These are phyloP conservation scores for Eustoma russellianum DNA, from an alignment of 257 asterid species.

Conservation along the genomic window DNA sequence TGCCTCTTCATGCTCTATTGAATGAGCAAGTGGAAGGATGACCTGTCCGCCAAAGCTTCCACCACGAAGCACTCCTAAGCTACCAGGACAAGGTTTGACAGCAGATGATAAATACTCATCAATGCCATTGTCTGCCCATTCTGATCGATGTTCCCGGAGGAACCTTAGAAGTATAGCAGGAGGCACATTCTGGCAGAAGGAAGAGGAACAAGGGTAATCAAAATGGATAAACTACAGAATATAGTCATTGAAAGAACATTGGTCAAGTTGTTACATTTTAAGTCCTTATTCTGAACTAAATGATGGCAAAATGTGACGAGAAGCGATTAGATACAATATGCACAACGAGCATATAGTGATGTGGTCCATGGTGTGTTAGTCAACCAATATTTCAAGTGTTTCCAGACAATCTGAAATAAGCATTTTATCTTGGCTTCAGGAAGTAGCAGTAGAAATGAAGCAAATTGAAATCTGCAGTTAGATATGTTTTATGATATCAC, in stretches of 20 bases:
- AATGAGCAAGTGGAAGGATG: constrained; percentile 92
- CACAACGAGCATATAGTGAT: background rate
- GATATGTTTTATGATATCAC: too few species aligned
- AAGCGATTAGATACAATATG: background rate
- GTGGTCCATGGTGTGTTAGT: too few species aligned
- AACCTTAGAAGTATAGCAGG: constrained; percentile 84
- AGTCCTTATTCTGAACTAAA: too few species aligned
- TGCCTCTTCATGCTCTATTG: constrained; percentile 96
- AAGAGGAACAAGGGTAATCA: background rate
- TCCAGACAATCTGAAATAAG: too few species aligned
- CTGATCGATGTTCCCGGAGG: constrained; percentile 90
- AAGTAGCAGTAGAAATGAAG: too few species aligned
- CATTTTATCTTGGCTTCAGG: too few species aligned
- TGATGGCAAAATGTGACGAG: too few species aligned
- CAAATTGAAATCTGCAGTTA: too few species aligned
- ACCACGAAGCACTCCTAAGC: constrained; percentile 56
- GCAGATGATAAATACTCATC: constrained; percentile 95
- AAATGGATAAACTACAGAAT: background rate
- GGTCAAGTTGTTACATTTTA: background rate
- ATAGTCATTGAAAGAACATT: background rate
- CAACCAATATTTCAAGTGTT: too few species aligned
- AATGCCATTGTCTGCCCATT: constrained; percentile 93
- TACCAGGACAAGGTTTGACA: constrained; percentile 72
- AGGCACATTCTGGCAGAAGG: constrained; percentile 61
- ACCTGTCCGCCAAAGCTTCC: constrained; percentile 89